Percentiles rank a stretch among this genome's conserved stretches.
These are phyloP conservation scores for Gymnopilus dilepis DNA, from an alignment of 768 basidiomycete species.

Conservation along the genomic window DNA sequence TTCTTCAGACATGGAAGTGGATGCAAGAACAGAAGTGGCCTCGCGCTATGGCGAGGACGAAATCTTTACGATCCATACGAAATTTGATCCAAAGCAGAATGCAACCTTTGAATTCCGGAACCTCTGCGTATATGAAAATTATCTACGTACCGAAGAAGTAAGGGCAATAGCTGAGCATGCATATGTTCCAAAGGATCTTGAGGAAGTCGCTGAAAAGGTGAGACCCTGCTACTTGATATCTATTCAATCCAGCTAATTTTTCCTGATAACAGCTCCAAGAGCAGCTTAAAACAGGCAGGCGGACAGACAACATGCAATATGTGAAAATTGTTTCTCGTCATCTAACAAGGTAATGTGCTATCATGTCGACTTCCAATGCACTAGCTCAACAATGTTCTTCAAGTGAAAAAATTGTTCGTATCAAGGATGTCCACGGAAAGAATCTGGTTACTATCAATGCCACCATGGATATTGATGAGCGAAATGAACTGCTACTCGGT, in stretches of 20 bases:
- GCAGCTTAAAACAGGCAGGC: neutral
- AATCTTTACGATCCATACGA: neutral
- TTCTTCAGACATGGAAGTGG: neutral
- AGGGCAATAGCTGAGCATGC: neutral
- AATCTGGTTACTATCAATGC: neutral
- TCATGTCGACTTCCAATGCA: neutral
- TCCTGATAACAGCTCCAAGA: neutral
- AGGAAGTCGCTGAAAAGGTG: neutral
- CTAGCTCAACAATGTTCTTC: neutral
- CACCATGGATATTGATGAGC: neutral
- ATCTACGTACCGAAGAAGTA: neutral
- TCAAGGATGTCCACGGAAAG: conserved; percentile 3
- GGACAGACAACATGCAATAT: neutral
- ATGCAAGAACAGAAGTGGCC: neutral
- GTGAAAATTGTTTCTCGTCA: neutral
- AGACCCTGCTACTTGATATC: neutral
- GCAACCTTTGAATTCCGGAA: neutral
- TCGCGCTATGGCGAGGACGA: neutral
- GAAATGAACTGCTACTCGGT: neutral
- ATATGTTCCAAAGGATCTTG: neutral
- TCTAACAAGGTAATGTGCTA: neutral
- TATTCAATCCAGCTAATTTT: neutral
- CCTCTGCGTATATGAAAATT: neutral
- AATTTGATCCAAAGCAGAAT: neutral
- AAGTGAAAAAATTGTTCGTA: neutral